These are phyloP conservation scores for Rubia tinctorum DNA, from an alignment of 305 asterid species.

Conservation along the genomic window DNA sequence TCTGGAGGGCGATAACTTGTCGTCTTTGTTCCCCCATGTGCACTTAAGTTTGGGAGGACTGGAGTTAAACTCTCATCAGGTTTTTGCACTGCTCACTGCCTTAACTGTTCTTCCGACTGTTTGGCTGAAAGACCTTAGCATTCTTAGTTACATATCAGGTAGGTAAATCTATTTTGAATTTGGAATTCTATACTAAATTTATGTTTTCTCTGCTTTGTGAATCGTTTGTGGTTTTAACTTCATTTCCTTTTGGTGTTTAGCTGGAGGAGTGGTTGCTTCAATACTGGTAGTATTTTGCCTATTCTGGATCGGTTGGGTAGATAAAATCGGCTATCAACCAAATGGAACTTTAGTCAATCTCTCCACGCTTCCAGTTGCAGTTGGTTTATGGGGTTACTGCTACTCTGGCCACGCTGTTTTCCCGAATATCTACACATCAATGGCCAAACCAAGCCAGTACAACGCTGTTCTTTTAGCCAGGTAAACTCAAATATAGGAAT, in stretches of 20 bases:
- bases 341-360: conserved; percentile 54
- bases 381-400: conserved; percentile 91
- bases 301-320: conserved; percentile 89
- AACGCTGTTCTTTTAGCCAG: conserved; percentile 74
- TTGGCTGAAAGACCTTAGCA: conserved; percentile 61
- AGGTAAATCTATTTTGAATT: conserved; percentile 13
- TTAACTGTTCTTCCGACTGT: conserved; percentile 88
- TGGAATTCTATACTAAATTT: background rate
- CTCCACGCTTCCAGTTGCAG: conserved; percentile 83
- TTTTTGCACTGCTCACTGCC: conserved; percentile 65
- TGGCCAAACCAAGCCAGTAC: conserved; percentile 73
- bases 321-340: conserved; percentile 53
- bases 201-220: background rate
- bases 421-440: conserved; percentile 82
- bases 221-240: background rate
- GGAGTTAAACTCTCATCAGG: conserved; percentile 50
- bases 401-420: conserved; percentile 93
- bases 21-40: conserved; percentile 80
- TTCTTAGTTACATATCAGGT: conserved; percentile 97
- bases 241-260: conserved; percentile 32
- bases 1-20: conserved; percentile 81
- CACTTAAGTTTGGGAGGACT: conserved; percentile 59
- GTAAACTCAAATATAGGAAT: conserved; percentile 28
- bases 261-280: conserved; percentile 94
- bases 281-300: conserved; percentile 68